Evolutionary conservation across 2,329 filamentous ascomycete species (phyloP), one percentile per base, ranked within the genome.

Genomic region (Penicillium sp.): DNA sequence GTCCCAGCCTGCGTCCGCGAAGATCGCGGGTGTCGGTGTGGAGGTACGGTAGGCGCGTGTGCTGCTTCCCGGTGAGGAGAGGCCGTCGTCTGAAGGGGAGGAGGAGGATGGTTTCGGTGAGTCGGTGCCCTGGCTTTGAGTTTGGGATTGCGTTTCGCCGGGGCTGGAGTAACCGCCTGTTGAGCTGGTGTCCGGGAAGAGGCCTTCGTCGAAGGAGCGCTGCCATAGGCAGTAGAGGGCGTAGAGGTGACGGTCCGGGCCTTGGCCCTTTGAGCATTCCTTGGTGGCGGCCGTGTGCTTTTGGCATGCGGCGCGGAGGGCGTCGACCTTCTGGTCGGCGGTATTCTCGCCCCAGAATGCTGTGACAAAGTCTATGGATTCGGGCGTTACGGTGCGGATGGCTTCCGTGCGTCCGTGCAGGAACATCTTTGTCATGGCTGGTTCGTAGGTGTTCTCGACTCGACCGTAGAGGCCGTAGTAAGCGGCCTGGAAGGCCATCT

Each of bases 401-500:
- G 94, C 93, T 75, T 99, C 94, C 0, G 94, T 99, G 44, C 94
- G 88, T 12, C 94, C 94, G 70, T 97, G 94, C 57, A 95, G 84
- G 75, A 85, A 99, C 56, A 88, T 80, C 73, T 99, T 99, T 49
- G 94, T 99, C 94, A 99, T 97, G 40, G 94, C 93, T 8, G 94
- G 94, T 74, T 99, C 94, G 71, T 99, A 99, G 0, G 92, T 94
- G 69, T 91, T 96, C 73, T 97, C 94, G 1, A 96, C 85, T 5
- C 91, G 86, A 3, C 94, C 94, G 65, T 97, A 99, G 8, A 99
- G 82, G 2, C 94, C 94, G 68, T 97, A 99, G 78, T 99, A 97
- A 1, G 94, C 93, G 5, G 93, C 93, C 73, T 99, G 94, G 77
- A 97, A 97, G 0, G 94, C 94, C 93, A 99, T 97, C 73, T 99